Percentiles rank a stretch among this genome's conserved stretches.
These are phyloP conservation scores for Venturiaceae sp. DNA, from an alignment of 2,329 filamentous ascomycete species.

Conservation along the genomic window DNA sequence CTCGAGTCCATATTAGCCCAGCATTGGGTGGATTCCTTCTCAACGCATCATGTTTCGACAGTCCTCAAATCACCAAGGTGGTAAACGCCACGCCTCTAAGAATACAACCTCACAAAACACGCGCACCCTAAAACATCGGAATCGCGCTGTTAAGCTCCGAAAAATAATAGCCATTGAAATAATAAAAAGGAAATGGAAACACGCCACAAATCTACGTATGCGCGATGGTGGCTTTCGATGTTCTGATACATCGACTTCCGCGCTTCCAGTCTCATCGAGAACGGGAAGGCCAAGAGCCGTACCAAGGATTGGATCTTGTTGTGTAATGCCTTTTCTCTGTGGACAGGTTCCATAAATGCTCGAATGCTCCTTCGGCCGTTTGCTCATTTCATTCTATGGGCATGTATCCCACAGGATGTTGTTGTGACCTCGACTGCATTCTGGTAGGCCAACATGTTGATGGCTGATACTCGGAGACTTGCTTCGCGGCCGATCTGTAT, in stretches of 20 bases:
- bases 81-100: too few relatives aligned
- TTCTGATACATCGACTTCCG: neutral
- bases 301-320: neutral
- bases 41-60: neutral
- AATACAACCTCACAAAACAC: neutral
- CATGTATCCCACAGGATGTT: neutral
- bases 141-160: neutral
- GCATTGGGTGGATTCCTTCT: neutral
- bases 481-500: too few relatives aligned
- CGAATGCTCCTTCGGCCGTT: neutral
- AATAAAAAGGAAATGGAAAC: neutral
- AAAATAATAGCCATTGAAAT: neutral
- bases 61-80: neutral
- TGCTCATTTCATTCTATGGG: neutral
- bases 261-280: neutral
- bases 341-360: neutral
- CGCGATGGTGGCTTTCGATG: neutral
- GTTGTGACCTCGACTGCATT: too few relatives aligned
- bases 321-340: neutral
- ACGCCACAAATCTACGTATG: neutral
- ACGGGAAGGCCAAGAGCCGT: neutral
- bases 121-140: neutral
- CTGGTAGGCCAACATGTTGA: too few relatives aligned
- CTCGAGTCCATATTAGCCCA: neutral
- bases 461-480: too few relatives aligned